Conservation (phyloP, 2,329 filamentous ascomycete genomes). For the Colletotrichum euphorbiae region DNA sequence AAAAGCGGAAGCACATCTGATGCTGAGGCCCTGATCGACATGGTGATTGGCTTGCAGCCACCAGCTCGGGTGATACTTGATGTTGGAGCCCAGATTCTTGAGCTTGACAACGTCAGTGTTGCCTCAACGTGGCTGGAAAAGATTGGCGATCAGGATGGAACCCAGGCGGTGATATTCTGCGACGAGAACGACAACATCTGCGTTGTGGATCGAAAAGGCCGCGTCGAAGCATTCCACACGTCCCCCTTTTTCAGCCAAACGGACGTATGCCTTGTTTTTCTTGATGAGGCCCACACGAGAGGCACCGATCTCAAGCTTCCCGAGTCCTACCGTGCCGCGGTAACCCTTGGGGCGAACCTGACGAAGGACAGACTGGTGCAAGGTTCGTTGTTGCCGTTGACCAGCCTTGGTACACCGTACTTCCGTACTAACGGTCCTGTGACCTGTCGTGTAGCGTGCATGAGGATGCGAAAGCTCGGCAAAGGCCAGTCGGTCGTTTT, state of each 20-base stretch:
- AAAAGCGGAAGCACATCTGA: slow-evolving; percentile 43
- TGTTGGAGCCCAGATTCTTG: slow-evolving; percentile 77
- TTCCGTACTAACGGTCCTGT: slow-evolving; percentile 1
- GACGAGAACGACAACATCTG: slow-evolving; percentile 64
- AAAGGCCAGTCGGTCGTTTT: slow-evolving; percentile 74
- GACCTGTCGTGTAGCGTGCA: slow-evolving; percentile 64
- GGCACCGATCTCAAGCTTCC: slow-evolving; percentile 77
- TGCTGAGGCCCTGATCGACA: slow-evolving; percentile 57
- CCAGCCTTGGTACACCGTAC: too few species aligned
- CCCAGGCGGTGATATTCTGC: slow-evolving; percentile 68
- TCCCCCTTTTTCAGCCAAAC: slow-evolving; percentile 70
- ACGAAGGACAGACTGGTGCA: slow-evolving; percentile 78
- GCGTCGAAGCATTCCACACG: slow-evolving; percentile 61
- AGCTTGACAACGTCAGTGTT: slow-evolving; percentile 68
- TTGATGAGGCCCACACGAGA: slow-evolving; percentile 78
- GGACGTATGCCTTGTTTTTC: slow-evolving; percentile 71
- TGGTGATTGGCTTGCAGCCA: slow-evolving; percentile 53
- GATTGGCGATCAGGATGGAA: slow-evolving; percentile 33
- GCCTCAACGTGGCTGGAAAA: slow-evolving; percentile 64
- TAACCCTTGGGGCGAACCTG: slow-evolving; percentile 73
- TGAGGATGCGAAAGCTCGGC: slow-evolving; percentile 78
- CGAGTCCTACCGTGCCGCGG: slow-evolving; percentile 67
- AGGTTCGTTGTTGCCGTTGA: slow-evolving; percentile 56
- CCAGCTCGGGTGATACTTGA: slow-evolving; percentile 72
- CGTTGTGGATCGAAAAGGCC: slow-evolving; percentile 62